Evolutionary conservation across 164 flowering plant species (phyloP).

Genomic region (Annona squamosa): DNA sequence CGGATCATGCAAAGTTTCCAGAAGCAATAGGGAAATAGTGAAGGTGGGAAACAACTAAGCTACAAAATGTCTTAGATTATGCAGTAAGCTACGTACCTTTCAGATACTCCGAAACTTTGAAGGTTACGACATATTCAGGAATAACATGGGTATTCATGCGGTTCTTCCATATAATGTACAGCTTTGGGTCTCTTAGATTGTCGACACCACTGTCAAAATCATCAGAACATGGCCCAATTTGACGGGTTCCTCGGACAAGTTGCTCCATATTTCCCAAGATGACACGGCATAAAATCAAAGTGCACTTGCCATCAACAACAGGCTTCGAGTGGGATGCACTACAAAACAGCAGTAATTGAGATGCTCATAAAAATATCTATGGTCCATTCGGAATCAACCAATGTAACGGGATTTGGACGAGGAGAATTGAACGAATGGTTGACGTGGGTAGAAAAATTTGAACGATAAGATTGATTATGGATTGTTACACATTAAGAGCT

Average conservation of each 20-base stretch:
- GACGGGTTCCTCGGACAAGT: constrained; percentile 37
- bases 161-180: constrained; percentile 47
- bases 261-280: constrained; percentile 50
- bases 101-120: constrained; percentile 16
- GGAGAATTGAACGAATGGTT: no score
- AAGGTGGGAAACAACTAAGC: not conserved
- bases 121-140: constrained; percentile 56
- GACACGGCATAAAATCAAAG: constrained; percentile 49
- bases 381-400: not conserved
- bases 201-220: constrained; percentile 53
- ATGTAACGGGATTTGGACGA: no score
- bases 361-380: constrained; percentile 1
- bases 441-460: no score
- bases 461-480: no score
- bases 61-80: not conserved
- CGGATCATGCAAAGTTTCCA: not conserved
- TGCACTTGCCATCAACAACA: constrained; percentile 38
- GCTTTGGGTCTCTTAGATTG: constrained; percentile 36
- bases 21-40: not conserved
- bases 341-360: constrained; percentile 5
- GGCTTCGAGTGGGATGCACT: constrained; percentile 35
- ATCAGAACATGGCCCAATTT: constrained; percentile 33
- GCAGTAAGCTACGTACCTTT: constrained; percentile 38
- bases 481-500: no score
- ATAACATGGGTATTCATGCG: constrained; percentile 48